Evolutionary conservation across 2,329 filamentous ascomycete genomes (phyloP).

Genomic region (Sclerotinia trifoliorum): DNA sequence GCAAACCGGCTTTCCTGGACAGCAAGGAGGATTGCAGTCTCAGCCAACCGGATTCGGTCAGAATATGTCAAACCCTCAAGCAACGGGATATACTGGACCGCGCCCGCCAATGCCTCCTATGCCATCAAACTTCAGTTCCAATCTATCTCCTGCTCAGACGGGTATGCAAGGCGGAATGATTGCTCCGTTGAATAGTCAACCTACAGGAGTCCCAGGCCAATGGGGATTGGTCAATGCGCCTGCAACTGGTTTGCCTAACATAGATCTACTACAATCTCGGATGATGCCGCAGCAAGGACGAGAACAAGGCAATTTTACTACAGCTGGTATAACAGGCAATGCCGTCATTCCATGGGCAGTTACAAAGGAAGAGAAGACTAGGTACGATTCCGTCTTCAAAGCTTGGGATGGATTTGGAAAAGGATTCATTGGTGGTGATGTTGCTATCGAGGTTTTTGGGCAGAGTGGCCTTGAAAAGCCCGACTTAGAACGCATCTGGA

Average conservation of each 20-base stretch:
- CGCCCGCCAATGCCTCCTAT: slow-evolving; percentile 77
- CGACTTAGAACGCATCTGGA: slow-evolving; percentile 92
- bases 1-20: slow-evolving; percentile 57
- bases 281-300: slow-evolving; percentile 98
- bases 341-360: slow-evolving; percentile 98
- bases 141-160: slow-evolving; percentile 60
- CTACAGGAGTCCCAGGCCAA: slow-evolving; percentile 87
- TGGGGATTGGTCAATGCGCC: slow-evolving; percentile 99
- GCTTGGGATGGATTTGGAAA: slow-evolving; percentile 96
- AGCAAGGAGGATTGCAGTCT: slow-evolving; percentile 59
- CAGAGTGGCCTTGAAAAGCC: slow-evolving; percentile 91
- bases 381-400: slow-evolving; percentile 91
- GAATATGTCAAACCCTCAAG: slow-evolving; percentile 64
- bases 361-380: slow-evolving; percentile 96
- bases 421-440: slow-evolving; percentile 86
- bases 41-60: slow-evolving; percentile 68
- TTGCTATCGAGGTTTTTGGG: slow-evolving; percentile 94
- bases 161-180: slow-evolving; percentile 52
- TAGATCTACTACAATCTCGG: slow-evolving; percentile 84
- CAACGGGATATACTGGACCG: slow-evolving; percentile 78
- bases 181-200: slow-evolving; percentile 82
- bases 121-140: slow-evolving; percentile 70
- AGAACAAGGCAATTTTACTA: slow-evolving; percentile 78
- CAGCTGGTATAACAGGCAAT: slow-evolving; percentile 84
- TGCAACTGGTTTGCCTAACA: slow-evolving; percentile 83